Percentiles rank a stretch among this genome's conserved stretches.
These are phyloP conservation scores for Chionographis japonica DNA, from an alignment of 106 monocot genomes.

Conservation along the genomic window DNA sequence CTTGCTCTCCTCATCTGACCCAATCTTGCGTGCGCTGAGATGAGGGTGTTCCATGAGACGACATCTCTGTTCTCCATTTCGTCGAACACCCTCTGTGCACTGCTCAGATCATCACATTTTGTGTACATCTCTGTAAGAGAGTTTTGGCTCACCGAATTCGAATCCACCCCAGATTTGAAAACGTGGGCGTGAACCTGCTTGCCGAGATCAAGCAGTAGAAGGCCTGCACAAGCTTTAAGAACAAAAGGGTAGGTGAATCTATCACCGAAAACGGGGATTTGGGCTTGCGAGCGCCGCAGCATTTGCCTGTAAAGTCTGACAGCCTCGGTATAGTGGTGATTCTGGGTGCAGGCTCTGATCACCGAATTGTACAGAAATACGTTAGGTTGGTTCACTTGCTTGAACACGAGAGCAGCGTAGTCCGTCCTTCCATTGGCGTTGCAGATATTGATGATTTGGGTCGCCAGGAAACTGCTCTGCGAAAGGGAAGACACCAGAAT, in stretches of 20 bases:
- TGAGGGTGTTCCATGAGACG: conserved; percentile 51
- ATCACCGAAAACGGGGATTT: conserved; percentile 23
- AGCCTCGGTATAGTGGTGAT: conserved; percentile 5
- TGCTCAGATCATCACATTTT: conserved; percentile 23
- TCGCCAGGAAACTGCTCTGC: conserved; percentile 58
- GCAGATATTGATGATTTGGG: conserved; percentile 53
- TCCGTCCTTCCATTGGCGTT: conserved; percentile 15
- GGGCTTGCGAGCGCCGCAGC: not conserved
- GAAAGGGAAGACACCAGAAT: conserved; percentile 36
- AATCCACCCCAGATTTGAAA: conserved; percentile 32
- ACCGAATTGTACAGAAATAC: conserved; percentile 55
- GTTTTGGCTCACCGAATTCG: conserved; percentile 33
- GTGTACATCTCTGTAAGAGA: conserved; percentile 65
- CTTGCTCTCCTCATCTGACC: conserved; percentile 44
- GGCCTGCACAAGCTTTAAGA: conserved; percentile 46
- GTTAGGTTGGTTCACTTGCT: conserved; percentile 40
- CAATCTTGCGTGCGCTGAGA: conserved; percentile 39
- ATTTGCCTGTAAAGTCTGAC: conserved; percentile 42
- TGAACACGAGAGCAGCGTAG: conserved; percentile 51
- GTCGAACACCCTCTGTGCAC: conserved; percentile 43
- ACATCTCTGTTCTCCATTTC: conserved; percentile 54
- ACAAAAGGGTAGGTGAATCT: conserved; percentile 71
- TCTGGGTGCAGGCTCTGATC: conserved; percentile 41
- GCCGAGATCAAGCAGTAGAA: conserved; percentile 24
- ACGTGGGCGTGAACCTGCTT: conserved; percentile 48